These are phyloP conservation scores for Corynespora cassiicola DNA, from an alignment of 2,329 filamentous ascomycete genomes.

Conservation along the genomic window DNA sequence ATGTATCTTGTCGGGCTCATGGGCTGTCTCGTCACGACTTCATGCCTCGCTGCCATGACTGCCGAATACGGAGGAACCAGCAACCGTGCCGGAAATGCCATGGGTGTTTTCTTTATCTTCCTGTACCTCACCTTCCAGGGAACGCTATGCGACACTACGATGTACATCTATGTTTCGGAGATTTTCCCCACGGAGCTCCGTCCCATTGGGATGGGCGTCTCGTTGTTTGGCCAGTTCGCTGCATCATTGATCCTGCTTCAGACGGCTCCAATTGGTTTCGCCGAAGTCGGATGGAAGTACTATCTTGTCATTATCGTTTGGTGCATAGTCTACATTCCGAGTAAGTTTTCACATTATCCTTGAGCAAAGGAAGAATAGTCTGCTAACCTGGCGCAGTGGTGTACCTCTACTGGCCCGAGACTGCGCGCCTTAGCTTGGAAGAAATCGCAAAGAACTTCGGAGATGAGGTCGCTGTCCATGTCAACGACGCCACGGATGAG, in stretches of 20 bases:
- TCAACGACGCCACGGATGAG: slow-evolving; percentile 15
- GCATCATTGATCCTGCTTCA: slow-evolving; percentile 53
- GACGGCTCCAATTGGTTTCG: slow-evolving; percentile 34
- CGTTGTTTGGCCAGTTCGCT: slow-evolving; percentile 50
- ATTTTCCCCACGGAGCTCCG: slow-evolving; percentile 49
- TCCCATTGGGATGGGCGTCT: slow-evolving; percentile 60
- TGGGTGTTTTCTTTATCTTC: slow-evolving; percentile 51
- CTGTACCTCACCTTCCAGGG: slow-evolving; percentile 56
- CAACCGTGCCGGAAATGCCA: slow-evolving; percentile 49
- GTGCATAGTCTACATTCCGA: slow-evolving; percentile 29
- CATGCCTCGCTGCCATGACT: slow-evolving; percentile 38
- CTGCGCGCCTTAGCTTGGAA: slow-evolving; percentile 50
- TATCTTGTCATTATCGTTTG: slow-evolving; percentile 18
- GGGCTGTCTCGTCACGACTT: slow-evolving; percentile 20
- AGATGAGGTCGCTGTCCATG: slow-evolving; percentile 47
- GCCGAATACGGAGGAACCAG: slow-evolving; percentile 47
- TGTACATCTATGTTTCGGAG: slow-evolving; percentile 42
- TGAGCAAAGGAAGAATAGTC: not conserved
- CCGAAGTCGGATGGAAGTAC: slow-evolving; percentile 54
- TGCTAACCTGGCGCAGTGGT: slow-evolving; percentile 35
- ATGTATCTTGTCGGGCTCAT: slow-evolving; percentile 42
- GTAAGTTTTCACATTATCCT: slow-evolving; percentile 10
- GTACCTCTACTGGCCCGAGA: slow-evolving; percentile 50
- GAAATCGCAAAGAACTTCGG: slow-evolving; percentile 57
- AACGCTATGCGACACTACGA: slow-evolving; percentile 39